Percentiles rank a stretch among this genome's conserved stretches.
phyloP scores from a whole-genome alignment of 2,329 filamentous ascomycete species.

The Cordyceps fumosorosea region DNA sequence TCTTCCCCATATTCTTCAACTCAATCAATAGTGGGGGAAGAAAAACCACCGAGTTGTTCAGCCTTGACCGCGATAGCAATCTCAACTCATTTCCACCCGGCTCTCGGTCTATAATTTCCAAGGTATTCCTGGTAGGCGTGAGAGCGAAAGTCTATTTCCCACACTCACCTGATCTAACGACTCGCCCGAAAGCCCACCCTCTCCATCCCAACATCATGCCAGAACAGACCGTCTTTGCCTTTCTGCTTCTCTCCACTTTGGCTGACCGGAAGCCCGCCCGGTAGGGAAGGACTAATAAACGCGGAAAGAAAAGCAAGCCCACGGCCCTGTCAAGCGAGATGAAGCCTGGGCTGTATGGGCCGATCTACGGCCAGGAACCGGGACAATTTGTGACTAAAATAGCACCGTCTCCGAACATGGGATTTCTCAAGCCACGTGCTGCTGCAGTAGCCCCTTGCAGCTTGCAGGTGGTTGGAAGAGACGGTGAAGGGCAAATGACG shows the following conservation, averaged over 20 bases:
- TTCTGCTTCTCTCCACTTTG: not conserved
- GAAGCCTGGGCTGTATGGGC: not conserved
- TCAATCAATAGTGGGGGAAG: too few species aligned
- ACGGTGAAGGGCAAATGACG: too few species aligned
- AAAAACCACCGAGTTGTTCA: too few species aligned
- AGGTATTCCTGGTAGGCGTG: not conserved
- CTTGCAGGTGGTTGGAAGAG: too few species aligned
- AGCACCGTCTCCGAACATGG: not conserved
- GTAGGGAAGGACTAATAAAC: too few species aligned
- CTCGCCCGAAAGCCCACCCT: not conserved
- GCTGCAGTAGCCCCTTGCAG: not conserved
- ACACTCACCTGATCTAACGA: not conserved
- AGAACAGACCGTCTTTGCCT: not conserved
- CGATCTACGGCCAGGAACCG: not conserved
- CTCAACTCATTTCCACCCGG: not conserved
- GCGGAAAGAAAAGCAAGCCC: too few species aligned
- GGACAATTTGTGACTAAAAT: not conserved
- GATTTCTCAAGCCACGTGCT: not conserved
- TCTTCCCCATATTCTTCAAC: too few species aligned
- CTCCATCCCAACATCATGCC: not conserved
- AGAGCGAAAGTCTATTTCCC: not conserved
- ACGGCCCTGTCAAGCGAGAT: too few species aligned
- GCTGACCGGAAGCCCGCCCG: not conserved
- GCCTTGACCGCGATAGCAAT: not conserved
- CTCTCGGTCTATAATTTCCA: not conserved